These are phyloP conservation scores for Ophiostoma montium DNA, from an alignment of 2,329 filamentous ascomycete genomes.

Conservation along the genomic window DNA sequence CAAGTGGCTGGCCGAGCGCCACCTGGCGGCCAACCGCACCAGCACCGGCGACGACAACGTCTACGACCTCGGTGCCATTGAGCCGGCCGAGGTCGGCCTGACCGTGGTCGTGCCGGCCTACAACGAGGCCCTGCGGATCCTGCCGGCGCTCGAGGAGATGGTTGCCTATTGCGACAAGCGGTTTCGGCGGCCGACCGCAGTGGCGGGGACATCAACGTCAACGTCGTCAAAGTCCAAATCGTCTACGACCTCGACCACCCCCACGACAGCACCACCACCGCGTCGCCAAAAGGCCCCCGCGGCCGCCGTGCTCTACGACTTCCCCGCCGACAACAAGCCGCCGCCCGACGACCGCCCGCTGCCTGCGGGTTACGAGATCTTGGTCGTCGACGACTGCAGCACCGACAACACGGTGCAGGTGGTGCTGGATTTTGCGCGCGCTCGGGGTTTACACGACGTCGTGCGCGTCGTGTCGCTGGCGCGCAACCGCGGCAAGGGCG, in stretches of 20 bases:
- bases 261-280: constrained; percentile 2
- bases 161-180: constrained; percentile 69
- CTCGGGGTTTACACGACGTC: constrained; percentile 60
- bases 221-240: too few relatives aligned
- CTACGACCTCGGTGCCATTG: constrained; percentile 44
- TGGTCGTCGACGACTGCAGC: constrained; percentile 84
- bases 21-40: constrained; percentile 24
- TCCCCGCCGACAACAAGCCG: constrained; percentile 20
- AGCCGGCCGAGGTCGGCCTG: constrained; percentile 68
- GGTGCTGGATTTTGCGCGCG: constrained; percentile 64
- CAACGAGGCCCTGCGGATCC: constrained; percentile 77
- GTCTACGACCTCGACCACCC: background rate
- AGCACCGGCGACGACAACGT: constrained; percentile 23
- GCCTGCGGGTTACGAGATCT: constrained; percentile 70
- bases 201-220: too few relatives aligned
- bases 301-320: constrained; percentile 20
- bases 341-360: constrained; percentile 10
- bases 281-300: constrained; percentile 3
- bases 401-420: constrained; percentile 68
- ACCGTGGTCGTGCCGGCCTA: constrained; percentile 89
- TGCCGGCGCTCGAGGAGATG: constrained; percentile 79
- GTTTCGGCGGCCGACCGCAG: constrained; percentile 57
- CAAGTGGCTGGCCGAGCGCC: constrained; percentile 49
- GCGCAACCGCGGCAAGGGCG: constrained; percentile 84
- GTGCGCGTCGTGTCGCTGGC: constrained; percentile 67